Base-by-base conservation (phyloP, 805 yeast species). In the Yarrowia porcina region DNA sequence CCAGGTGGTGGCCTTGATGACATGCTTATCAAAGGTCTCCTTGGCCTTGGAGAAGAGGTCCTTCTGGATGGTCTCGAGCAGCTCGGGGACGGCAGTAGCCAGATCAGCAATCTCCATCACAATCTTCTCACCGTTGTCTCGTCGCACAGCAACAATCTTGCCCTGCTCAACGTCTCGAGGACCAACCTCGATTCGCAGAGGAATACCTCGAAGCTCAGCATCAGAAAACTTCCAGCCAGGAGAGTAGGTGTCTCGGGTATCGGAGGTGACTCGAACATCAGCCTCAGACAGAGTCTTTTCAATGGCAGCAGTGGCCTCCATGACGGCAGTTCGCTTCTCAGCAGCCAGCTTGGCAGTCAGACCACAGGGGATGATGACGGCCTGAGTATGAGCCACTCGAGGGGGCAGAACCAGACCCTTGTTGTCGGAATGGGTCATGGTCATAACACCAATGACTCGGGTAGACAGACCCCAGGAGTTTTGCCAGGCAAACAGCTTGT, bases 401-500 rank as follows among this genome's bases (percentile, higher is more conserved):
- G 99, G 99, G 66, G 99, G 99, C 70, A 96, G 82, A 52, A 94
- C 98, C 70, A 94, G 82, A 76, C 99, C 99, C 81, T 91, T 93
- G 83, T 96, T 92, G 77, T 94, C 99, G 36, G 97, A 91, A 76
- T 94, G 99, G 65, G 91, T 84, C 99, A 94, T 94, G 65, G 90
- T 91, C 98, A 94, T 94, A 69, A 96, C 99, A 82, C 99, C 99
- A 74, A 94, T 92, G 68, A 89, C 94, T 79, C 99, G 90, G 65
- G 99, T 94, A 54, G 97, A 92, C 70, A 94, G 80, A 79, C 99
- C 99, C 99, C 99, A 94, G 12, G 97, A 92, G 82, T 96, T 94
- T 80, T 94, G 99, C 84, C 86, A 90, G 33, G 94, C 97, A 70
- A 80, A 84, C 57, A 92, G 79, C 79, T 90, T 89, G 72, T 94